A percentile compares a stretch with the other conserved stretches of the same genome.
phyloP scores from a whole-genome alignment of 2,329 filamentous ascomycete species.

The Basipetospora chlamydospora region DNA sequence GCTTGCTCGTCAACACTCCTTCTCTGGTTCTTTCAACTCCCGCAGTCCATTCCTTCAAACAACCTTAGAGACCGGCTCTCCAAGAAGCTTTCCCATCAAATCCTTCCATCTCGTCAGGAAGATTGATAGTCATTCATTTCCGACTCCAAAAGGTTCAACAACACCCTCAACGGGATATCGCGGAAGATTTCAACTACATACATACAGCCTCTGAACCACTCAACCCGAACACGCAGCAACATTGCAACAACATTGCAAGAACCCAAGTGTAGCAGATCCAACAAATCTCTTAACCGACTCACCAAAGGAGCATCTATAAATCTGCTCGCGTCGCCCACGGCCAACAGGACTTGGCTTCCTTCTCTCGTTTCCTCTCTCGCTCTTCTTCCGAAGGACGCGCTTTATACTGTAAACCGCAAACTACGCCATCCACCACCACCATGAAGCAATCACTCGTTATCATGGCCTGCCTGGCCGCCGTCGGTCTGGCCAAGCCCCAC shows the following conservation, averaged over 20 bases:
- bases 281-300: too few species aligned
- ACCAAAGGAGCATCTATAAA: too few species aligned
- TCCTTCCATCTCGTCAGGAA: not conserved
- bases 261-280: too few species aligned
- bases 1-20: too few species aligned
- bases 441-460: constrained; percentile 30
- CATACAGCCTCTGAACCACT: too few species aligned
- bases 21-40: not conserved
- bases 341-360: not conserved
- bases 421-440: constrained; percentile 10
- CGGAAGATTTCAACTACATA: too few species aligned
- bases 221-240: too few species aligned
- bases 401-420: constrained; percentile 9
- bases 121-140: constrained; percentile 2
- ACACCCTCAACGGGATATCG: not conserved
- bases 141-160: not conserved
- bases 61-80: constrained; percentile 5
- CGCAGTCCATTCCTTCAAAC: not conserved
- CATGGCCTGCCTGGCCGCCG: constrained; percentile 27
- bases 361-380: not conserved
- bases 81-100: too few species aligned
- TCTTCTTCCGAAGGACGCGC: not conserved
- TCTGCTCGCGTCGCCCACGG: too few species aligned
- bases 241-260: too few species aligned
- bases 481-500: constrained; percentile 36